Percentiles rank a stretch among this genome's conserved stretches.
Evolutionary conservation across 2,329 filamentous ascomycete genomes (phyloP).

Genomic region (Sporothrix euskadiensis): DNA sequence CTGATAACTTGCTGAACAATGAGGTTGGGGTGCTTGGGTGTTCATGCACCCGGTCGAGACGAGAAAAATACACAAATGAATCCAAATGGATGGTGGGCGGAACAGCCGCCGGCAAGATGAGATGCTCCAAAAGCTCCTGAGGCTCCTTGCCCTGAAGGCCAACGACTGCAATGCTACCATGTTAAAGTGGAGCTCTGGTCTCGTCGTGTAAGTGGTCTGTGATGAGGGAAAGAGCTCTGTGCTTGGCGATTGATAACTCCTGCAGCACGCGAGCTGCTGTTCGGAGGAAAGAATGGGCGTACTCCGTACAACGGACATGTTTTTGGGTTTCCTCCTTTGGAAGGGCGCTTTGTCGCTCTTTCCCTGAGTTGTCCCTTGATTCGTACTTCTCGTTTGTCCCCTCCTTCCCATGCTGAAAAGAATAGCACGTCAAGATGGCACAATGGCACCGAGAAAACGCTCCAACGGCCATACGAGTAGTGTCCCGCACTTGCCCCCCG

Average conservation of each 20-base stretch:
- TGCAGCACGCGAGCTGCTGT: neutral
- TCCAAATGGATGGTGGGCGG: no score
- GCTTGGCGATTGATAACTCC: neutral
- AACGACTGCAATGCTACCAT: no score
- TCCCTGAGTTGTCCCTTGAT: neutral
- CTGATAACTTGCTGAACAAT: neutral
- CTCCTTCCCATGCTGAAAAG: neutral
- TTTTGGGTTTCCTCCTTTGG: neutral
- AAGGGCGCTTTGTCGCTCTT: neutral
- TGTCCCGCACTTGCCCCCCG: neutral
- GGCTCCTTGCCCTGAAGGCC: no score
- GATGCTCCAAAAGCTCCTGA: no score
- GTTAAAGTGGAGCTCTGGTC: neutral
- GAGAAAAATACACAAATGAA: neutral
- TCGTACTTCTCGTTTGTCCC: no score
- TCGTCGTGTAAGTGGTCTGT: neutral
- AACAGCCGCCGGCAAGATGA: no score
- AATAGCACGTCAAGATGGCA: slow-evolving; percentile 9
- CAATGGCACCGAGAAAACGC: neutral
- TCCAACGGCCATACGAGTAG: neutral
- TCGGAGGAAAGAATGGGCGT: no score
- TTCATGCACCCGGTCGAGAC: neutral
- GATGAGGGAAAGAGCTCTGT: neutral
- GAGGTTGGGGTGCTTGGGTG: neutral
- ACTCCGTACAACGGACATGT: neutral